These are phyloP conservation scores for Fusarium solani-melongenae DNA, from an alignment of 2,329 filamentous ascomycete species.

Conservation along the genomic window DNA sequence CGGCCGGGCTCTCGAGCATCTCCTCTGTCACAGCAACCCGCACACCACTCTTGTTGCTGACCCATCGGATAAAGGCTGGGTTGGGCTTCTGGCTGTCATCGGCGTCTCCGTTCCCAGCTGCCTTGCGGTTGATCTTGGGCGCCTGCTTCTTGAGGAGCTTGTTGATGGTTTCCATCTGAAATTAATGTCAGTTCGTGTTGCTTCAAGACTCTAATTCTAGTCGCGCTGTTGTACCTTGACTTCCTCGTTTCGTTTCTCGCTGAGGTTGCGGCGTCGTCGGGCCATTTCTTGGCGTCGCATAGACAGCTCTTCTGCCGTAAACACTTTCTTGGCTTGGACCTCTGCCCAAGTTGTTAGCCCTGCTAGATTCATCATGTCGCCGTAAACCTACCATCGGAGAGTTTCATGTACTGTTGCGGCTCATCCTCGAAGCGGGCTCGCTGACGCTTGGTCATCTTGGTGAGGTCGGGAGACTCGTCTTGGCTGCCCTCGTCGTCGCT, in stretches of 20 bases:
- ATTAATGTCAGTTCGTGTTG: background rate
- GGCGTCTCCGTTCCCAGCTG: constrained; percentile 50
- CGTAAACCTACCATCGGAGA: constrained; percentile 65
- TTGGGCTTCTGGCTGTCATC: constrained; percentile 62
- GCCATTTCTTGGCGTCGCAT: constrained; percentile 73
- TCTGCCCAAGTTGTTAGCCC: constrained; percentile 53
- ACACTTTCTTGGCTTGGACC: constrained; percentile 72
- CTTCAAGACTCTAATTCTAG: constrained; percentile 1
- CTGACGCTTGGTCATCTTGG: constrained; percentile 71
- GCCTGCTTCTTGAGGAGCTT: constrained; percentile 89
- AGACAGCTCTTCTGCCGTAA: constrained; percentile 70
- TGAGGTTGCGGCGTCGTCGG: constrained; percentile 69
- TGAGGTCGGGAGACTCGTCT: constrained; percentile 63
- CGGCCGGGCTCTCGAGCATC: constrained; percentile 72
- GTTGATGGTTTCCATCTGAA: constrained; percentile 89
- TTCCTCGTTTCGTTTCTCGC: constrained; percentile 72
- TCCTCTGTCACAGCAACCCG: constrained; percentile 74
- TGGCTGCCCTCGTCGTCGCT: constrained; percentile 60
- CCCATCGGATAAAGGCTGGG: constrained; percentile 75
- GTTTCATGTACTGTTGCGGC: constrained; percentile 66
- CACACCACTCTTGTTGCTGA: constrained; percentile 73
- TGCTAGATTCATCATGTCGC: background rate
- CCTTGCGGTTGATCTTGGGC: constrained; percentile 74
- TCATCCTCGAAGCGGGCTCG: constrained; percentile 68
- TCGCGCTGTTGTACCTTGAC: constrained; percentile 61